Evolutionary conservation across 208 protist genomes (phyloP).

Genomic region (Wallacemonas sp.): DNA sequence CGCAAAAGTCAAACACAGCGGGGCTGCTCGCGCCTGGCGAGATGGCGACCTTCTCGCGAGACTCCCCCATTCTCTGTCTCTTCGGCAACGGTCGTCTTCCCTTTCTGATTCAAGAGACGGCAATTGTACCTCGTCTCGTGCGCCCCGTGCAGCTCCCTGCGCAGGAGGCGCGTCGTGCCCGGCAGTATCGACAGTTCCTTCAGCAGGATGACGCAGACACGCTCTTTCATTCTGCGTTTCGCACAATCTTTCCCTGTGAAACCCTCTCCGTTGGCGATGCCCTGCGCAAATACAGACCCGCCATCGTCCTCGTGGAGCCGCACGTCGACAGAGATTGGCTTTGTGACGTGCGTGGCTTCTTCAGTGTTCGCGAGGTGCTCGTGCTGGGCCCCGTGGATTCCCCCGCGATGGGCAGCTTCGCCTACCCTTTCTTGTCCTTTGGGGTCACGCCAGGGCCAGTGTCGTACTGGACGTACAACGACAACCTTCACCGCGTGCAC

Average conservation of each 20-base stretch:
- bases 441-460: constrained; percentile 65
- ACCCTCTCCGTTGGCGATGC: constrained; percentile 56
- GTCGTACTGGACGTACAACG: constrained; percentile 81
- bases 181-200: constrained; percentile 28
- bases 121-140: constrained; percentile 28
- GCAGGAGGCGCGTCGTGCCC: constrained; percentile 30
- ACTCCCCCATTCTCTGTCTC: constrained; percentile 57
- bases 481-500: constrained; percentile 51
- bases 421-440: constrained; percentile 70
- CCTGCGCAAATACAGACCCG: constrained; percentile 56
- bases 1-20: no score
- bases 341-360: constrained; percentile 65
- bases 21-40: neutral
- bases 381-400: constrained; percentile 63
- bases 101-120: constrained; percentile 52
- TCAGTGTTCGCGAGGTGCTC: constrained; percentile 71
- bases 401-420: constrained; percentile 70
- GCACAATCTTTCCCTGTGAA: constrained; percentile 53
- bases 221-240: constrained; percentile 25
- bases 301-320: constrained; percentile 67
- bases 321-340: constrained; percentile 75
- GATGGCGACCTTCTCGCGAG: constrained; percentile 23
- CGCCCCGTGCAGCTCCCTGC: constrained; percentile 46
- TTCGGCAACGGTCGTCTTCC: constrained; percentile 76
- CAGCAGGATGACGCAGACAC: constrained; percentile 22